These are phyloP conservation scores for Citropsis articulata DNA, from an alignment of 345 rosid species.

Conservation along the genomic window DNA sequence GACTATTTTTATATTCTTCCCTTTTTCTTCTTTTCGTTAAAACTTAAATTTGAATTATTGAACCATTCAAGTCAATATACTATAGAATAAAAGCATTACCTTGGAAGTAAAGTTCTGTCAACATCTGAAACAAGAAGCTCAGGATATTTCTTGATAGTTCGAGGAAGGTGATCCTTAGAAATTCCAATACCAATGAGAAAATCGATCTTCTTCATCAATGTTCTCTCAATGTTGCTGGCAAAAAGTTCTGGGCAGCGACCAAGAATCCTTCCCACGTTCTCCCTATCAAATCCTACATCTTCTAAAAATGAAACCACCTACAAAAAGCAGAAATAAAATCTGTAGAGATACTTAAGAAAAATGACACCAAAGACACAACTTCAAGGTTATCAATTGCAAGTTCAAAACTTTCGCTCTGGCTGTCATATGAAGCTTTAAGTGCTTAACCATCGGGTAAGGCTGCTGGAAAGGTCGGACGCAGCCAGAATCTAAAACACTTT, in stretches of 20 bases:
- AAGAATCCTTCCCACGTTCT: conserved; percentile 53
- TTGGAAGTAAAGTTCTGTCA: conserved; percentile 57
- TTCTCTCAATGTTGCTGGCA: conserved; percentile 55
- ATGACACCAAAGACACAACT: not conserved
- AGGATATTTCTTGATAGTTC: conserved; percentile 78
- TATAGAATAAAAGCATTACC: conserved; percentile 40
- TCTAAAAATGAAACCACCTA: conserved; percentile 71
- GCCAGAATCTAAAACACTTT: not conserved
- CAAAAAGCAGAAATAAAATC: conserved; percentile 10
- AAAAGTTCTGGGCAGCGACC: conserved; percentile 85
- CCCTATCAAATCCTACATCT: conserved; percentile 63
- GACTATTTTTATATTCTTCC: not conserved
- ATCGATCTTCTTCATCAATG: conserved; percentile 60
- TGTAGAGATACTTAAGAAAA: not conserved
- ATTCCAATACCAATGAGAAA: conserved; percentile 63
- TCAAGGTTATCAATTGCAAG: not conserved
- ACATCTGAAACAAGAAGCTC: conserved; percentile 71
- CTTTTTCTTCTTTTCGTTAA: not conserved
- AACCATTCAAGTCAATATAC: not conserved
- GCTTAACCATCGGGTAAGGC: not conserved
- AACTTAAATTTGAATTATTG: not conserved
- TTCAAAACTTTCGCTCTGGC: not conserved
- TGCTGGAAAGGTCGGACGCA: not conserved
- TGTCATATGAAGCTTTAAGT: not conserved
- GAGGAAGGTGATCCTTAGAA: conserved; percentile 47